A percentile compares a stretch with the other conserved stretches of the same genome.
Conservation (phyloP, 2,329 filamentous ascomycete species). For the Trichoderma atroviride region DNA sequence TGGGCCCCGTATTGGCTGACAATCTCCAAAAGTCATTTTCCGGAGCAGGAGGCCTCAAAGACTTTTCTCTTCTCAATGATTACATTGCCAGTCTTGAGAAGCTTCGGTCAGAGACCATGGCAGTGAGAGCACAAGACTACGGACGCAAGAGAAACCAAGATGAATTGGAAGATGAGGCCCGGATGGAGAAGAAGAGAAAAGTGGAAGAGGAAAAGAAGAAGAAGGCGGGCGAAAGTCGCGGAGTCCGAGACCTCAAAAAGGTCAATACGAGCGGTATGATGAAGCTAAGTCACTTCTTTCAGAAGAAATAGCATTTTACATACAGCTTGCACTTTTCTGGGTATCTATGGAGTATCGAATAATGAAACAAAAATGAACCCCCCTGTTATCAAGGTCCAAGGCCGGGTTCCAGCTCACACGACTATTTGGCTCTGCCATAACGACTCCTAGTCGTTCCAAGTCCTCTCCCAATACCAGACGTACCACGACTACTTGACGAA, state of each 20-base stretch:
- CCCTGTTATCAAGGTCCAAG: neutral
- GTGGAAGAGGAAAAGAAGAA: constrained; percentile 87
- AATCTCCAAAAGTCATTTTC: constrained; percentile 48
- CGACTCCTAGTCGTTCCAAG: constrained; percentile 39
- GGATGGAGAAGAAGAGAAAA: constrained; percentile 79
- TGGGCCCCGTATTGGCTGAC: constrained; percentile 50
- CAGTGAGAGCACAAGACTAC: constrained; percentile 71
- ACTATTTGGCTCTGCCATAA: constrained; percentile 39
- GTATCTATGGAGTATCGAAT: constrained; percentile 36
- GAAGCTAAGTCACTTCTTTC: constrained; percentile 95
- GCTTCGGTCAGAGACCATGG: constrained; percentile 70
- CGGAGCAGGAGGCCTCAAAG: constrained; percentile 44
- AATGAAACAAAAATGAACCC: constrained; percentile 19
- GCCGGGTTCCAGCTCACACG: constrained; percentile 15
- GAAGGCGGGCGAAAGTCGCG: constrained; percentile 73
- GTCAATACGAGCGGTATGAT: constrained; percentile 92
- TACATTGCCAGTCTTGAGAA: constrained; percentile 69
- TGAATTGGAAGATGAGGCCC: constrained; percentile 66
- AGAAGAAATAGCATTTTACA: constrained; percentile 57
- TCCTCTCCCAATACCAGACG: constrained; percentile 39
- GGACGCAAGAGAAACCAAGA: constrained; percentile 68
- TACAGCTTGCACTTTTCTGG: constrained; percentile 28
- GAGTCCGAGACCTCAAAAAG: constrained; percentile 80
- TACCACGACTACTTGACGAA: constrained; percentile 39
- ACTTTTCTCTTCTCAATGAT: constrained; percentile 72